phyloP scores from a whole-genome alignment of 176 grass and related monocot species.

The Zea luxurians region DNA sequence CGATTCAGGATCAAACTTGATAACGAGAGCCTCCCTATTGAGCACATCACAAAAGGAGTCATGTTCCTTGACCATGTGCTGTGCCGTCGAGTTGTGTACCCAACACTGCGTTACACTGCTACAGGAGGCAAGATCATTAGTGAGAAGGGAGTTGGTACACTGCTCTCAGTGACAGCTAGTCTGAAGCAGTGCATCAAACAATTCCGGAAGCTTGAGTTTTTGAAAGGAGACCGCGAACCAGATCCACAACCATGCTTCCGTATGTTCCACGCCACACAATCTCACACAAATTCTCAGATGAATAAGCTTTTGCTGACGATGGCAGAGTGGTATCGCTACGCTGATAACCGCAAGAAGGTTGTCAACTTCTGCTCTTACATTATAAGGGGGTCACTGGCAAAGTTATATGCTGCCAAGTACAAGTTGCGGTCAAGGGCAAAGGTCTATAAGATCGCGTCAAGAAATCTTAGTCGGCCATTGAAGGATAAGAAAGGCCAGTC shows the following conservation, averaged over 20 bases:
- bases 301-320: conserved; percentile 89
- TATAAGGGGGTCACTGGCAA: conserved; percentile 85
- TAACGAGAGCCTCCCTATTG: conserved; percentile 87
- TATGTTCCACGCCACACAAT: conserved; percentile 97
- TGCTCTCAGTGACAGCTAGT: conserved; percentile 89
- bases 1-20: conserved; percentile 79
- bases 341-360: conserved; percentile 96
- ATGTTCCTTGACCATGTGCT: conserved; percentile 97
- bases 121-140: conserved; percentile 97
- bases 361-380: conserved; percentile 98
- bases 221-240: conserved; percentile 94
- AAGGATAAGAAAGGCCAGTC: conserved; percentile 97
- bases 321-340: conserved; percentile 91
- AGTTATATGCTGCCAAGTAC: conserved; percentile 97
- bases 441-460: conserved; percentile 96
- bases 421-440: conserved; percentile 94
- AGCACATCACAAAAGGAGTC: conserved; percentile 98
- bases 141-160: conserved; percentile 94
- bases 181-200: conserved; percentile 93
- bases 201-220: conserved; percentile 84
- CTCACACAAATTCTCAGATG: conserved; percentile 95
- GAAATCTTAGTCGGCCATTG: conserved; percentile 93
- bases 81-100: conserved; percentile 91
- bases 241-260: conserved; percentile 95
- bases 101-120: conserved; percentile 85